A percentile compares a stretch with the other conserved stretches of the same genome.
Conservation (phyloP, 140 eudicot genomes). For the Cichorium intybus region DNA sequence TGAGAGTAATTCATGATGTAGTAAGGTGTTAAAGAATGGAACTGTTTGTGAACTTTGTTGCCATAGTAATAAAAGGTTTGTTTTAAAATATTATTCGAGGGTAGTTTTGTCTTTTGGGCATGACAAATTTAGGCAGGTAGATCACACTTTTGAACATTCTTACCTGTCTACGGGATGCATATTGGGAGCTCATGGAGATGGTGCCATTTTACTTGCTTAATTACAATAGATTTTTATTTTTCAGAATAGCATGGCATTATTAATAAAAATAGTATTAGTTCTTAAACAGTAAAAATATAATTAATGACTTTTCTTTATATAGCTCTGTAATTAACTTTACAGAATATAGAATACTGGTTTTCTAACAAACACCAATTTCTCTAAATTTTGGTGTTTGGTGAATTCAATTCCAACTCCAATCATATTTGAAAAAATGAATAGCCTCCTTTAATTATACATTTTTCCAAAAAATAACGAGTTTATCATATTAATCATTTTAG, state of each 20-base stretch:
- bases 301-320: too few relatives aligned
- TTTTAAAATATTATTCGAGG: constrained; percentile 11
- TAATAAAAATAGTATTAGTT: too few relatives aligned
- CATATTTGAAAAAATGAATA: too few relatives aligned
- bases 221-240: too few relatives aligned
- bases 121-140: constrained; percentile 17
- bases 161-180: not conserved
- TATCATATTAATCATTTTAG: not conserved
- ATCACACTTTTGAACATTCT: constrained; percentile 17
- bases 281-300: too few relatives aligned
- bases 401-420: not conserved
- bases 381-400: too few relatives aligned
- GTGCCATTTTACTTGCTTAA: not conserved
- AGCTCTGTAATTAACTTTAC: too few relatives aligned
- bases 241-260: too few relatives aligned
- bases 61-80: constrained; percentile 22
- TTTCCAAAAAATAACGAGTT: not conserved
- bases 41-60: constrained; percentile 16
- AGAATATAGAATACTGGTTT: too few relatives aligned
- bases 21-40: constrained; percentile 7
- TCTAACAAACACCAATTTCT: too few relatives aligned
- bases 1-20: constrained; percentile 15
- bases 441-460: not conserved
- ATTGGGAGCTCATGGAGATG: not conserved
- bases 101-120: constrained; percentile 5